Percentiles rank a stretch among this genome's conserved stretches.
Conservation (phyloP, 257 asterid species). For the Handroanthus guayacan region DNA sequence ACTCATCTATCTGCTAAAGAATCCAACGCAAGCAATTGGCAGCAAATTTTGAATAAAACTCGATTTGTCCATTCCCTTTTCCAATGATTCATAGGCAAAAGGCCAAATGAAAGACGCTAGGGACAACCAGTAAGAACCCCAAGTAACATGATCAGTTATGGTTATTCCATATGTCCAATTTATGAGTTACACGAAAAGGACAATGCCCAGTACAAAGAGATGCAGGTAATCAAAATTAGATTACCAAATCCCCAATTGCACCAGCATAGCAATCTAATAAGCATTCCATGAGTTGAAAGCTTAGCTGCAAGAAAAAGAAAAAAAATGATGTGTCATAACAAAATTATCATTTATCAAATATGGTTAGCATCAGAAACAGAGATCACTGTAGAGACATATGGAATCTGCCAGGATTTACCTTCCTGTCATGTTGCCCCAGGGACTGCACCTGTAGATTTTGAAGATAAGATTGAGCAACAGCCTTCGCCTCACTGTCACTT, state of each 20-base stretch:
- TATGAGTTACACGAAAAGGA: background rate
- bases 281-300: conserved; percentile 92
- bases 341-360: conserved; percentile 29
- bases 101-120: background rate
- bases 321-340: conserved; percentile 26
- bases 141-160: conserved; percentile 8
- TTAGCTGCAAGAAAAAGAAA: conserved; percentile 80
- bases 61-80: conserved; percentile 8
- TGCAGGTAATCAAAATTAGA: conserved; percentile 26
- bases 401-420: conserved; percentile 53
- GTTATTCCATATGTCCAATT: conserved; percentile 19
- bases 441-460: conserved; percentile 79
- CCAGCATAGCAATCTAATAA: conserved; percentile 61
- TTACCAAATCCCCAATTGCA: conserved; percentile 77
- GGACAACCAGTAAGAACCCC: conserved; percentile 5
- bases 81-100: conserved; percentile 1
- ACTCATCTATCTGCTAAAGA: conserved; percentile 24
- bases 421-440: conserved; percentile 87
- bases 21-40: background rate
- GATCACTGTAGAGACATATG: background rate
- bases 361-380: conserved; percentile 31
- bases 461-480: conserved; percentile 65
- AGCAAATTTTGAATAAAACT: conserved; percentile 14
- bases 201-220: conserved; percentile 20
- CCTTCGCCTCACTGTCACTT: conserved; percentile 66